phyloP scores from a whole-genome alignment of 305 asterid genomes.

The Rubia occidens region DNA sequence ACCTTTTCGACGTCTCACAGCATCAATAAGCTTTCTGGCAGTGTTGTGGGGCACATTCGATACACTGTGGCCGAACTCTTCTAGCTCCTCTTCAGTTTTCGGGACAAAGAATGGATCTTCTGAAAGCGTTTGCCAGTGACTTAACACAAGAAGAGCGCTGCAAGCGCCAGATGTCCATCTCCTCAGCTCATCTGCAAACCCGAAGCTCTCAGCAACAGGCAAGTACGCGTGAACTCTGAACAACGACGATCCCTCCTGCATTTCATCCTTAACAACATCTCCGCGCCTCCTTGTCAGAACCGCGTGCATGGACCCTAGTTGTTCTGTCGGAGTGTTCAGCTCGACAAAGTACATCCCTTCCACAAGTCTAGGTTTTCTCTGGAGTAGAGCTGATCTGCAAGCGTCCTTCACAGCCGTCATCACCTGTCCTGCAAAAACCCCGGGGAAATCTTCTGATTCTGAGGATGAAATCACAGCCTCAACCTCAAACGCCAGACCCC shows the following conservation, averaged over 20 bases:
- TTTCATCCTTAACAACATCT: slow-evolving; percentile 75
- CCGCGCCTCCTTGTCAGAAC: slow-evolving; percentile 84
- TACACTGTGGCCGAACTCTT: slow-evolving; percentile 79
- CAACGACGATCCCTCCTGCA: slow-evolving; percentile 93
- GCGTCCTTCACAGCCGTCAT: slow-evolving; percentile 85
- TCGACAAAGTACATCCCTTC: slow-evolving; percentile 84
- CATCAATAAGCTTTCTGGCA: slow-evolving; percentile 80
- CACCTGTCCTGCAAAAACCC: slow-evolving; percentile 76
- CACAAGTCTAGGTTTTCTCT: slow-evolving; percentile 66
- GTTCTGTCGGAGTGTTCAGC: slow-evolving; percentile 74
- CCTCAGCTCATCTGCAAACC: slow-evolving; percentile 86
- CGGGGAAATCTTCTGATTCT: slow-evolving; percentile 54
- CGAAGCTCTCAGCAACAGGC: slow-evolving; percentile 89
- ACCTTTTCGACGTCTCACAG: slow-evolving; percentile 82
- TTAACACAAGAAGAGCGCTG: slow-evolving; percentile 82
- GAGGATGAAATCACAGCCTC: slow-evolving; percentile 50
- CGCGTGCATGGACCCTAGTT: slow-evolving; percentile 78
- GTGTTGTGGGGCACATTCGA: slow-evolving; percentile 57
- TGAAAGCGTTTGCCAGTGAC: slow-evolving; percentile 81
- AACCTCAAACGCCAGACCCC: slow-evolving; percentile 75
- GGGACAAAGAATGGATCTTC: slow-evolving; percentile 95
- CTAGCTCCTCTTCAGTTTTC: slow-evolving; percentile 82
- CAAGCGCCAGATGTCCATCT: slow-evolving; percentile 83
- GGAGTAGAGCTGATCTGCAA: slow-evolving; percentile 75
- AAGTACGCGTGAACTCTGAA: slow-evolving; percentile 87